phyloP scores from a whole-genome alignment of 441 rosid species.

The Adansonia grandidieri region DNA sequence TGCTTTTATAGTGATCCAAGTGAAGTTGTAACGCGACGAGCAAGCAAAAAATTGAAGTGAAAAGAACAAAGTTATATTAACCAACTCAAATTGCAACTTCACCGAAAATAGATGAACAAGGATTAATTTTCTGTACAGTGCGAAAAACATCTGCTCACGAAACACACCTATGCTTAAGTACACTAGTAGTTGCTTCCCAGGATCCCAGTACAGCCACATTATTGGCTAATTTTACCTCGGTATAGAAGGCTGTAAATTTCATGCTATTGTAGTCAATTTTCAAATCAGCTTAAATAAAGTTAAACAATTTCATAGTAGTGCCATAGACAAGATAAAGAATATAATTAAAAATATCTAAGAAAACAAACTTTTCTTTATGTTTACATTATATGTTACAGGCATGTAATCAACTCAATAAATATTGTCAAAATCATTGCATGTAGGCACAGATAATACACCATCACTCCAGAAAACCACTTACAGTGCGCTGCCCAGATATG shows the following conservation, averaged over 20 bases:
- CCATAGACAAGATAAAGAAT: not conserved
- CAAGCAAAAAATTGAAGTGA: not conserved
- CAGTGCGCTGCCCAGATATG: constrained; percentile 96
- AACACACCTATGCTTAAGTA: not conserved
- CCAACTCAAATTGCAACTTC: constrained; percentile 4
- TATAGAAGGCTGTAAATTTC: not conserved
- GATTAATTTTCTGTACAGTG: not conserved
- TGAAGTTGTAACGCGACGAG: not conserved
- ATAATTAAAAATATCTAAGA: not conserved
- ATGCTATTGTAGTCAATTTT: not conserved
- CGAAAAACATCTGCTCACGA: not conserved
- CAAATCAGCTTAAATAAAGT: not conserved
- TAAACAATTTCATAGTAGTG: constrained; percentile 1
- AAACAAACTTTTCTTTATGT: not conserved
- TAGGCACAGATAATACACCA: constrained; percentile 15
- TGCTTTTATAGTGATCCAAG: not conserved
- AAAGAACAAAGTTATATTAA: not conserved
- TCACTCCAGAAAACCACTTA: constrained; percentile 47
- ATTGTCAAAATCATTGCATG: constrained; percentile 16
- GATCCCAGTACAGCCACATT: not conserved
- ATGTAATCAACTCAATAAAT: constrained; percentile 12
- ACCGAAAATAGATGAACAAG: not conserved
- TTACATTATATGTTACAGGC: not conserved
- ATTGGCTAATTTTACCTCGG: not conserved
- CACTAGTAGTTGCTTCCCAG: not conserved